These are phyloP conservation scores for Knoxdaviesia proteae DNA, from an alignment of 2,329 filamentous ascomycete species.

Conservation along the genomic window DNA sequence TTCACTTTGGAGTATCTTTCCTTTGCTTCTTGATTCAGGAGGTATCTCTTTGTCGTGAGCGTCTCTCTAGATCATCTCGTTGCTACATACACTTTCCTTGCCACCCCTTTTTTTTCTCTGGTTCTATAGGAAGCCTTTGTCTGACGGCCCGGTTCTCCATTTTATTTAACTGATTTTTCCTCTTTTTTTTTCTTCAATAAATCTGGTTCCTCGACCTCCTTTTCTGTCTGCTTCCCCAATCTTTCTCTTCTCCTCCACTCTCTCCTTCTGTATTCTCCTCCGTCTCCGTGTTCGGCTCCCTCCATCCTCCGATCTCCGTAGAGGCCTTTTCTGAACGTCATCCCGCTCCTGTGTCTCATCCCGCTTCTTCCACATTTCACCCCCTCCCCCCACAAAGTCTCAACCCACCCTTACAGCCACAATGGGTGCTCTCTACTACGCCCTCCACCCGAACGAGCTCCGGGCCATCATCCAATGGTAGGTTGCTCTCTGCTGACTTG, in stretches of 20 bases:
- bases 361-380: not conserved
- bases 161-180: not conserved
- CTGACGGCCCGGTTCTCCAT: not conserved
- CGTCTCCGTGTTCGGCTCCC: not conserved
- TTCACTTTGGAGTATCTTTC: not conserved
- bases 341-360: not conserved
- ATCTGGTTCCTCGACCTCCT: not conserved
- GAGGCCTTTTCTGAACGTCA: not conserved
- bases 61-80: not conserved
- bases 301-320: not conserved
- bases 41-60: not conserved
- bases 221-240: not conserved
- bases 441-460: conserved; percentile 57
- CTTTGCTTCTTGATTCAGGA: not conserved
- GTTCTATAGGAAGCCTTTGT: not conserved
- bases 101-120: not conserved
- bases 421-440: conserved; percentile 49
- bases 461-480: conserved; percentile 81
- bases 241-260: not conserved
- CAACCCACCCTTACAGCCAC: conserved; percentile 10
- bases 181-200: not conserved
- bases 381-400: not conserved
- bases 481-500: conserved; percentile 7
- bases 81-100: not conserved
- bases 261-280: not conserved